These are phyloP conservation scores for Colletotrichum ledebouriae DNA, from an alignment of 2,329 filamentous ascomycete genomes.

Conservation along the genomic window DNA sequence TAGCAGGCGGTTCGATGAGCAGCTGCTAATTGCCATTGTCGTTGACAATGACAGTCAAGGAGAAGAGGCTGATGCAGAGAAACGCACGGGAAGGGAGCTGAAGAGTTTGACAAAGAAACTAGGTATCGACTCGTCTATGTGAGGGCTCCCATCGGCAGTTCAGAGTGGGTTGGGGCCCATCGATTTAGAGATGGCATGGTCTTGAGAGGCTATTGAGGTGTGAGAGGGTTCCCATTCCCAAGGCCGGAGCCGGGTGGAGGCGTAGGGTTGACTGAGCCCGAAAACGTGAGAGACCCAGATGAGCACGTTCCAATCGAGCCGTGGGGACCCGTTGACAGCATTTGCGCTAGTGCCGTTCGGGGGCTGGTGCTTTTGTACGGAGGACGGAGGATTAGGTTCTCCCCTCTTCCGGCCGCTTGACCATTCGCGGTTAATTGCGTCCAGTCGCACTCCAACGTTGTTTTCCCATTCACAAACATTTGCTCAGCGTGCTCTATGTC, in stretches of 20 bases:
- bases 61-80: conserved; percentile 2
- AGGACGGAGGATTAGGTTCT: too few relatives aligned
- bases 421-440: too few relatives aligned
- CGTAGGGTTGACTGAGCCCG: not conserved
- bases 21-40: not conserved
- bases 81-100: conserved; percentile 28
- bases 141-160: conserved; percentile 37
- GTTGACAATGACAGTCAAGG: not conserved
- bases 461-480: conserved; percentile 17
- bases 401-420: too few relatives aligned
- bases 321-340: conserved; percentile 2
- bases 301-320: conserved; percentile 29
- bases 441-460: not conserved
- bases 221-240: not conserved
- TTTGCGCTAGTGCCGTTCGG: conserved; percentile 20
- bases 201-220: conserved; percentile 4
- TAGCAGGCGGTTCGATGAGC: conserved; percentile 24
- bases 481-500: conserved; percentile 4
- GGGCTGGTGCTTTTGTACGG: conserved; percentile 7
- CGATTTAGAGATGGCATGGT: conserved; percentile 4
- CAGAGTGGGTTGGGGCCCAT: conserved; percentile 12
- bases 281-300: conserved; percentile 23
- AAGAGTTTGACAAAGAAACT: not conserved
- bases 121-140: conserved; percentile 8
- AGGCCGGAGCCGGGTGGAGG: conserved; percentile 6